These are phyloP conservation scores for Chloris gayana DNA, from an alignment of 176 grass and related monocot species.

Conservation along the genomic window DNA sequence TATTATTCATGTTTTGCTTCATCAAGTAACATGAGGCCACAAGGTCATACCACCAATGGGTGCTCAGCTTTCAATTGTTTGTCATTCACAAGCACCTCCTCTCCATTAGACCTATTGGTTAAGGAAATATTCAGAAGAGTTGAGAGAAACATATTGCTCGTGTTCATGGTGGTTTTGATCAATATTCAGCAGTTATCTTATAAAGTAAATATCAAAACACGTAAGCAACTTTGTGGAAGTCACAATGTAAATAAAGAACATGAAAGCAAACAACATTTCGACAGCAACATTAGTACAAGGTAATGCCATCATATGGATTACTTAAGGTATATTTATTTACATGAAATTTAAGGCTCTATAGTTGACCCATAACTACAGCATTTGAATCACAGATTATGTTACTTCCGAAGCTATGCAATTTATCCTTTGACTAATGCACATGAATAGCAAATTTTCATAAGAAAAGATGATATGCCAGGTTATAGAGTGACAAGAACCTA, in stretches of 20 bases:
- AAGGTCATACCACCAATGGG: constrained; percentile 74
- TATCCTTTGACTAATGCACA: not conserved
- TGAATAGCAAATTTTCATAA: not conserved
- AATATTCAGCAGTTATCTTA: not conserved
- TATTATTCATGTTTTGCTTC: constrained; percentile 26
- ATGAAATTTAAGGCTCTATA: not conserved
- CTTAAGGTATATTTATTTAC: not conserved
- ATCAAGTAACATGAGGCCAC: constrained; percentile 35
- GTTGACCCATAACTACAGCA: not conserved
- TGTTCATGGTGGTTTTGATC: not conserved
- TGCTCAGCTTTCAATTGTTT: constrained; percentile 76
- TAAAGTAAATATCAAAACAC: not conserved
- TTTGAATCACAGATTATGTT: not conserved
- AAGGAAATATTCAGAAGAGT: not conserved
- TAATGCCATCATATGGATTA: not conserved
- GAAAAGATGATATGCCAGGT: not conserved
- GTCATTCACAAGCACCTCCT: constrained; percentile 72
- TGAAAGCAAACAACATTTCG: not conserved
- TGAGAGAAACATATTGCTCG: not conserved
- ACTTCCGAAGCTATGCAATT: not conserved
- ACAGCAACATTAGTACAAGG: not conserved
- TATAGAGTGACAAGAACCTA: not conserved
- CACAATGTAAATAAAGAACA: not conserved
- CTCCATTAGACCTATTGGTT: constrained; percentile 72
- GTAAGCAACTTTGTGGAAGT: not conserved